These are phyloP conservation scores for Boletellus ananas DNA, from an alignment of 768 basidiomycete genomes.

Conservation along the genomic window DNA sequence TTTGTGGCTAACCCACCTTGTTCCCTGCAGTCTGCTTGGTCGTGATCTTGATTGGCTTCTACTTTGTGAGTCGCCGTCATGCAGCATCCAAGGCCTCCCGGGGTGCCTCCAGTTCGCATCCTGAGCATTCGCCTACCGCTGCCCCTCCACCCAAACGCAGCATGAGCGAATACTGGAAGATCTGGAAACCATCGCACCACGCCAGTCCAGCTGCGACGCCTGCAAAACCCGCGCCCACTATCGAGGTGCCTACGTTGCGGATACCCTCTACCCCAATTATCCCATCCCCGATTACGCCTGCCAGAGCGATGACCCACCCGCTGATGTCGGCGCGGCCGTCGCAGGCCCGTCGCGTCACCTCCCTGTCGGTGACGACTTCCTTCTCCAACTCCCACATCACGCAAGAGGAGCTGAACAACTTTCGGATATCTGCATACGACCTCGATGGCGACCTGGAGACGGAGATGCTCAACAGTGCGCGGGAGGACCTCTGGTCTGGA, in stretches of 20 bases:
- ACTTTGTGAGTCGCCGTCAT: conserved; percentile 20
- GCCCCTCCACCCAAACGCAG: conserved; percentile 2
- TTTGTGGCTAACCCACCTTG: conserved; percentile 11
- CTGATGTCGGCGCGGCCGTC: conserved; percentile 6
- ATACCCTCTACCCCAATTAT: not conserved
- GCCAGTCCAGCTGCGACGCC: too few relatives aligned
- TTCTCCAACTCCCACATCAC: conserved; percentile 23
- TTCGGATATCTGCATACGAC: conserved; percentile 23
- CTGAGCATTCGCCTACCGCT: conserved; percentile 1
- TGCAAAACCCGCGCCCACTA: not conserved
- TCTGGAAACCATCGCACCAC: conserved; percentile 16
- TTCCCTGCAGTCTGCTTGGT: conserved; percentile 19
- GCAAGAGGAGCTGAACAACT: conserved; percentile 21
- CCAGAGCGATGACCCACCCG: not conserved
- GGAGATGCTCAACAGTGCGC: conserved; percentile 24
- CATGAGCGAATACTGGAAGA: conserved; percentile 11
- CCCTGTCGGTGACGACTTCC: conserved; percentile 20
- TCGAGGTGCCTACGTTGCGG: not conserved
- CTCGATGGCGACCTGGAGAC: conserved; percentile 24
- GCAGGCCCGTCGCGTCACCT: conserved; percentile 17
- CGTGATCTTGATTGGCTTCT: conserved; percentile 26
- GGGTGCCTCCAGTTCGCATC: not conserved
- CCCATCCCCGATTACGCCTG: not conserved
- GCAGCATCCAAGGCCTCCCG: conserved; percentile 1
- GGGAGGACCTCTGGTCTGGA: conserved; percentile 16